Base-by-base conservation (phyloP, 805 yeast species). In the Blastobotrys muscicola region DNA sequence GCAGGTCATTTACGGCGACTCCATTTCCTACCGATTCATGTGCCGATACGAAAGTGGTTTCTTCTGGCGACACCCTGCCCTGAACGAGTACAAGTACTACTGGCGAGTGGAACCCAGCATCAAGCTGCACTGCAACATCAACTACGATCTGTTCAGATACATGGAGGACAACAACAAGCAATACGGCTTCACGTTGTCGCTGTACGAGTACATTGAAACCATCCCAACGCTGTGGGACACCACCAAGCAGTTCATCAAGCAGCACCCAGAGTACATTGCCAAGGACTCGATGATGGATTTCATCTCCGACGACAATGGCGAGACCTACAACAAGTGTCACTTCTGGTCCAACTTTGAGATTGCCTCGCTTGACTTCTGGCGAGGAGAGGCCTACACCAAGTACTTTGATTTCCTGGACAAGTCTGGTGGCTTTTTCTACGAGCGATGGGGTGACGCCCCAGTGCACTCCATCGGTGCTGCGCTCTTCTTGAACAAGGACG, bases 51-150 rank as follows among this genome's bases (percentile, higher is more conserved):
- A 83, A 62, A 76, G 87, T 12, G 95, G 95, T 0, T 82, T 81
- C 60, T 82, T 85, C 68, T 85, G 78, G 74, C 71, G 81, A 60
- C 85, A 84, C 58, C 75, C 74, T 41, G 64, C 78, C 40, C 57
- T 86, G 62, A 65, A 69, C 47, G 75, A 78, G 20, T 87, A 80
- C 71, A 84, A 81, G 56, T 86, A 82, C 74, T 85, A 85, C 70
- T 87, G 95, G 96, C 78, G 95, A 63, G 89, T 87, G 32, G 96
- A 87, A 65, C 95, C 95, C 10, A 81, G 75, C 52, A 76, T 80
- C 53, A 73, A 75, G 59, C 71, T 84, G 50, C 75, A 66, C 63
- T 86, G 95, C 67, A 85, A 85, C 59, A 68, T 87, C 46, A 78
- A 78, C 54, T 82, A 82, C 61, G 95, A 85, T 59, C 66, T 84